These are phyloP conservation scores for Trematosphaeria pertusa DNA, from an alignment of 2,329 filamentous ascomycete genomes.

Conservation along the genomic window DNA sequence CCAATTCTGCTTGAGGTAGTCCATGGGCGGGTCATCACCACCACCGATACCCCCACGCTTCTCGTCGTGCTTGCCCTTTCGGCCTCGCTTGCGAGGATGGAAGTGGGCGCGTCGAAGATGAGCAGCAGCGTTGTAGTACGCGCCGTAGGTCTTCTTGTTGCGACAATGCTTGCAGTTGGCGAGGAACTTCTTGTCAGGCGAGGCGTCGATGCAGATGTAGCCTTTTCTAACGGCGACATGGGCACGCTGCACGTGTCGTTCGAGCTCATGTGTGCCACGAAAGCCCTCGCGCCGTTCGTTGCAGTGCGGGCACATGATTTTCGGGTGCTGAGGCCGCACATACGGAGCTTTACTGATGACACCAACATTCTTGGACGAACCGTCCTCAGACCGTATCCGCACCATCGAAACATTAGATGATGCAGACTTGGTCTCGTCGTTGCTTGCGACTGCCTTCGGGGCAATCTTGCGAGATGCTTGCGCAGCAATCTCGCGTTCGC, in stretches of 20 bases:
- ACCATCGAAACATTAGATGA: slow-evolving; percentile 57
- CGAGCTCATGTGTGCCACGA: slow-evolving; percentile 76
- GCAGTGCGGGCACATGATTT: slow-evolving; percentile 72
- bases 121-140: slow-evolving; percentile 93
- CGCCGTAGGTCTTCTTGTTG: slow-evolving; percentile 79
- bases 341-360: slow-evolving; percentile 60
- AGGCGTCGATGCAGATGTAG: slow-evolving; percentile 28
- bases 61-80: slow-evolving; percentile 64
- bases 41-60: slow-evolving; percentile 68
- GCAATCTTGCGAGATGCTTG: slow-evolving; percentile 58
- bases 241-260: slow-evolving; percentile 61
- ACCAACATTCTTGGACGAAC: slow-evolving; percentile 61
- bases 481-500: slow-evolving; percentile 57
- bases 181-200: slow-evolving; percentile 69
- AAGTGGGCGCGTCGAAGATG: slow-evolving; percentile 91
- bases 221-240: slow-evolving; percentile 55
- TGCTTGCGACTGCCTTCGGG: slow-evolving; percentile 49
- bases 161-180: slow-evolving; percentile 84
- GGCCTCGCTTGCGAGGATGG: slow-evolving; percentile 68
- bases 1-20: slow-evolving; percentile 64
- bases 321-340: slow-evolving; percentile 69
- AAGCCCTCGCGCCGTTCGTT: slow-evolving; percentile 75
- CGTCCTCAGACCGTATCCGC: slow-evolving; percentile 59
- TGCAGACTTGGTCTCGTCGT: slow-evolving; percentile 33
- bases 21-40: slow-evolving; percentile 67